Evolutionary conservation across 2,329 filamentous ascomycete genomes (phyloP).

Genomic region (Thelonectria olida): DNA sequence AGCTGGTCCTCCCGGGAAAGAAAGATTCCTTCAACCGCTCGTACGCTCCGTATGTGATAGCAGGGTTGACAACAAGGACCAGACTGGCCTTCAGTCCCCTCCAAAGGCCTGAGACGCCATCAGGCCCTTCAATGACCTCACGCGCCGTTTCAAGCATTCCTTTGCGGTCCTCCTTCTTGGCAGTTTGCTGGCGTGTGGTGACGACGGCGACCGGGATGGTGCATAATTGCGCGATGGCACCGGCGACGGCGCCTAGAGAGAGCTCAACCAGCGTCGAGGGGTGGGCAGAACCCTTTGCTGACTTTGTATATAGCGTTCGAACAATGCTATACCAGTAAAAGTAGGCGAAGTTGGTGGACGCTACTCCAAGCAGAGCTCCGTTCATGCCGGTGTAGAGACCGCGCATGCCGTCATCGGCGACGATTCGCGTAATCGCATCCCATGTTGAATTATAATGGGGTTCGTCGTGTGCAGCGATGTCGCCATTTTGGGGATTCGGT

Average conservation of each 20-base stretch:
- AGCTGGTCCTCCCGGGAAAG: slow-evolving; percentile 78
- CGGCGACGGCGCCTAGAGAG: slow-evolving; percentile 84
- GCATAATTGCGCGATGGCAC: slow-evolving; percentile 91
- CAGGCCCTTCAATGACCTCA: slow-evolving; percentile 90
- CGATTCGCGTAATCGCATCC: slow-evolving; percentile 88
- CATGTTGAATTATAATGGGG: slow-evolving; percentile 86
- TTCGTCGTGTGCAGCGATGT: slow-evolving; percentile 55
- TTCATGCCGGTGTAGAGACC: slow-evolving; percentile 92
- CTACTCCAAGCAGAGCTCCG: slow-evolving; percentile 88
- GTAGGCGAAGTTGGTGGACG: slow-evolving; percentile 98
- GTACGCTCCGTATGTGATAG: slow-evolving; percentile 97
- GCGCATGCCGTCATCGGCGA: slow-evolving; percentile 78
- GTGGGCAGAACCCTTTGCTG: slow-evolving; percentile 60
- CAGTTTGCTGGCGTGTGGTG: slow-evolving; percentile 95
- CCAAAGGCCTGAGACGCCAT: slow-evolving; percentile 91
- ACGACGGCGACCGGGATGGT: slow-evolving; percentile 97
- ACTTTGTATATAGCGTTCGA: slow-evolving; percentile 78
- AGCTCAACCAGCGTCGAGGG: slow-evolving; percentile 87
- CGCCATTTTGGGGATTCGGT: slow-evolving; percentile 64
- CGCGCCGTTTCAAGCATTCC: slow-evolving; percentile 86
- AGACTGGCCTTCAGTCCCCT: slow-evolving; percentile 94
- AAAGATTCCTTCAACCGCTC: slow-evolving; percentile 83
- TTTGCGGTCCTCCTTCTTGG: slow-evolving; percentile 84
- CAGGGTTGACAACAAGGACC: slow-evolving; percentile 94
- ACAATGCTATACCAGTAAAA: slow-evolving; percentile 99